Percentiles rank a stretch among this genome's conserved stretches.
Evolutionary conservation across 2,329 filamentous ascomycete genomes (phyloP).

Genomic region (Nothophoma quercina): DNA sequence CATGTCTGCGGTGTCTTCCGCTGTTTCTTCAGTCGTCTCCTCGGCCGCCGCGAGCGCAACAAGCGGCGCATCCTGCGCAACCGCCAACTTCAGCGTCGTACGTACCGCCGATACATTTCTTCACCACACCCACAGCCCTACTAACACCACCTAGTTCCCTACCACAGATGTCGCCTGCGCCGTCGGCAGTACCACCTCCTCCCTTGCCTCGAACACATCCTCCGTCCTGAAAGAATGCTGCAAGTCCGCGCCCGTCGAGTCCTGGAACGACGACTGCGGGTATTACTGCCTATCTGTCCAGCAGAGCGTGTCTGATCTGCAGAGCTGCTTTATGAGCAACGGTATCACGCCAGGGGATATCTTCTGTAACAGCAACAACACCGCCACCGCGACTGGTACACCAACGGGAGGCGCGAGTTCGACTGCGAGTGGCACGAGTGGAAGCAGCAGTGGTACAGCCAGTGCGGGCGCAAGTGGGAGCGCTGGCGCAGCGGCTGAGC

Average conservation of each 20-base stretch:
- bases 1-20: constrained; percentile 25
- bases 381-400: constrained; percentile 36
- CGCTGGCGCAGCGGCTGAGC: constrained; percentile 25
- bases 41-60: constrained; percentile 27
- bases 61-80: constrained; percentile 29
- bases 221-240: constrained; percentile 39
- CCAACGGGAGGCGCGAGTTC: constrained; percentile 18
- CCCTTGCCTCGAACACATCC: constrained; percentile 36
- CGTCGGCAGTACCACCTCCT: constrained; percentile 29
- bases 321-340: constrained; percentile 38
- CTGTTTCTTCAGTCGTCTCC: constrained; percentile 20
- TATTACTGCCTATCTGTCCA: constrained; percentile 40
- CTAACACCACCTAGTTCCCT: constrained; percentile 25
- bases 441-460: constrained; percentile 8
- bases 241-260: constrained; percentile 41
- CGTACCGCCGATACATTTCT: constrained; percentile 2
- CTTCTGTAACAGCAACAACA: constrained; percentile 37
- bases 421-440: constrained; percentile 21
- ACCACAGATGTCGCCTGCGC: constrained; percentile 40
- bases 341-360: constrained; percentile 33
- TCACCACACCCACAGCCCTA: no score
- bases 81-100: constrained; percentile 35
- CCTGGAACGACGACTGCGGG: constrained; percentile 39
- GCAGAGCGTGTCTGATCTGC: constrained; percentile 37
- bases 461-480: constrained; percentile 13